Evolutionary conservation across 306 rosid species (phyloP).

Genomic region (Prosopis cineraria): DNA sequence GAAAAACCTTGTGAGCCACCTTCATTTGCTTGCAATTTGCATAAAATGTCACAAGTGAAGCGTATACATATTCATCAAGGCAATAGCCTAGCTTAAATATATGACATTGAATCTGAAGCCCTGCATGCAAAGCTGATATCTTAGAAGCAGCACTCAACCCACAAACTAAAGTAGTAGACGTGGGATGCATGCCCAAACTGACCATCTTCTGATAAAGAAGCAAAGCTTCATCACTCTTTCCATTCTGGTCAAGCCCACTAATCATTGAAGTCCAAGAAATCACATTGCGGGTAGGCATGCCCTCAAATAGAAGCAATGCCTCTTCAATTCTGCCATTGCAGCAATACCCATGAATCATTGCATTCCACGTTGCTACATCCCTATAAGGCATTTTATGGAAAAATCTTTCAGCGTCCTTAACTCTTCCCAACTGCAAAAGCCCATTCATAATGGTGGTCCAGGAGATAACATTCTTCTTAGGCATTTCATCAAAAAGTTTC

Average conservation of each 20-base stretch:
- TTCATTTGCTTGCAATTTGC: slow-evolving; percentile 62
- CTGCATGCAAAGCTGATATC: slow-evolving; percentile 37
- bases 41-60: slow-evolving; percentile 79
- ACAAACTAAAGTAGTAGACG: slow-evolving; percentile 64
- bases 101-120: slow-evolving; percentile 68
- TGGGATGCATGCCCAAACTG: slow-evolving; percentile 39
- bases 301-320: slow-evolving; percentile 57
- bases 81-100: slow-evolving; percentile 53
- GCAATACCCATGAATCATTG: slow-evolving; percentile 78
- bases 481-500: slow-evolving; percentile 67
- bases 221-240: slow-evolving; percentile 65
- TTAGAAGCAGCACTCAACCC: slow-evolving; percentile 72
- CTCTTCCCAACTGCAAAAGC: slow-evolving; percentile 55
- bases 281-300: slow-evolving; percentile 61
- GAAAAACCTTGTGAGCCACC: slow-evolving; percentile 47
- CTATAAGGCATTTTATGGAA: slow-evolving; percentile 62
- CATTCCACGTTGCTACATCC: slow-evolving; percentile 79
- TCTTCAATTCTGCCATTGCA: slow-evolving; percentile 62
- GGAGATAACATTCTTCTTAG: slow-evolving; percentile 56
- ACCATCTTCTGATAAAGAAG: slow-evolving; percentile 58
- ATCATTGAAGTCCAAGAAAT: slow-evolving; percentile 85
- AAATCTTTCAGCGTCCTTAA: slow-evolving; percentile 61
- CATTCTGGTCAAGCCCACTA: slow-evolving; percentile 72
- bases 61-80: slow-evolving; percentile 61
- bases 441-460: slow-evolving; percentile 79